Base-by-base conservation (phyloP, 805 yeast species). In the Cyberlindnera euphorbiae region DNA sequence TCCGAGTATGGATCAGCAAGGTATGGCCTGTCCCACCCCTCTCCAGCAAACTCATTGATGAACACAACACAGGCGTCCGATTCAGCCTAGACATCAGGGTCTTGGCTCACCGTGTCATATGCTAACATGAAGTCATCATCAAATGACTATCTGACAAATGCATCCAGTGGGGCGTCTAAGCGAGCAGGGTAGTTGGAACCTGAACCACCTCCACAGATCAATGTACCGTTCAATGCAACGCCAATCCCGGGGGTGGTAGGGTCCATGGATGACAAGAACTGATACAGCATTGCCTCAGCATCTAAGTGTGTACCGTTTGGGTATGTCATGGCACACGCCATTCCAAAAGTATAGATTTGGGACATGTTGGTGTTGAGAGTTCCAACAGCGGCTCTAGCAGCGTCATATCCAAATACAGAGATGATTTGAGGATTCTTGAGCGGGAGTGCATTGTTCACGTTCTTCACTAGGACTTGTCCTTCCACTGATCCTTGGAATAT, bases 401-500 rank as follows among this genome's bases (percentile, higher is more conserved):
- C 39, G 18, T 36, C 39, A 12, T 36, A 36, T 18, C 39, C 39
- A 19, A 36, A 36, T 10, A 36, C 35, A 15, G 39, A 36, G 17
- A 36, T 16, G 5, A 36, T 6, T 17, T 36, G 23, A n/a, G 32
- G 39, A n/a, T 27, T 13, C 22, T 23, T 24, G 23, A 36, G n/a
- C 24, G 39, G 39, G 12, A 36, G 28, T 5, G 39, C 39, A 26
- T 32, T 32, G 26, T 36, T 23, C 12, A 17, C 23, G 35, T 36
- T 36, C 39, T 36, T 36, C 12, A 36, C 33, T 22, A 36, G 16
- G 14, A 36, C 39, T 8, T 36, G 39, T 9, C 39, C 39, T 19
- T 36, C 39, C 16, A 36, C 39, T 9, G 39, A 35, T 23, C 39
- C 39, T 11, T 36, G 39, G 39, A 36, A 32, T 11, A 36, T 6